Base-by-base conservation (phyloP, 1,284 basidiomycete genomes). In the Naganishia sp. region DNA sequence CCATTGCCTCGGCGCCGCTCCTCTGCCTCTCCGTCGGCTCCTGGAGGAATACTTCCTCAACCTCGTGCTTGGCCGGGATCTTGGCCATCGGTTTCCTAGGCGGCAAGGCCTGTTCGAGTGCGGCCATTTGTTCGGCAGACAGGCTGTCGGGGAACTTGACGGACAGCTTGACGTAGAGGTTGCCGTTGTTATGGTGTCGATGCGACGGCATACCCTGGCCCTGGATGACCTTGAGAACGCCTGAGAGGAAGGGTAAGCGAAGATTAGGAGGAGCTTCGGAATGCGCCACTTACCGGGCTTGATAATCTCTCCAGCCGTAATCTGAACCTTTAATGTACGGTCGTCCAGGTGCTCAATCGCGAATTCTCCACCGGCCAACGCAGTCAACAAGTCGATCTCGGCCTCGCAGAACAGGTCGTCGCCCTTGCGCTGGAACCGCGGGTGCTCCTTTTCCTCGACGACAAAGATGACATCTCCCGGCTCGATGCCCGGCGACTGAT, bases 141-240 rank as follows among this genome's bases (percentile, higher is more conserved):
- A 99, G 86, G 61, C 81, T 76, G 42, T 94, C 90, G 66, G 96
- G 96, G 87, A 99, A 99, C 69, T 84, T 85, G 76, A 99, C 90
- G 72, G 84, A 85, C 72, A 99, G 82, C 75, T 89, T 90, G 81
- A 99, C 85, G 78, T 89, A 94, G 70, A 99, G 84, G 80, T 99
- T 94, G 50, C 96, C 96, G 56, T 88, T 85, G 77, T 99, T 94
- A 82, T 99, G 96, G 81, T 98, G 94, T 71, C 96, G 88, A 80
- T 90, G 90, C 67, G 95, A 97, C 45, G 95, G 96, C 96, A 99
- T 99, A 71, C 96, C 96, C 81, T 98, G 94, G 9, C 90, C 90
- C 60, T 87, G 86, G 71, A 99, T 90, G 69, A 95, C 88, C 82
- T 98, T 98, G 76, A 94, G 78, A 47, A 90, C 87, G 69, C 88